A percentile compares a stretch with the other conserved stretches of the same genome.
These are phyloP conservation scores for Xylariaceae sp. DNA, from an alignment of 2,329 filamentous ascomycete genomes.

Conservation along the genomic window DNA sequence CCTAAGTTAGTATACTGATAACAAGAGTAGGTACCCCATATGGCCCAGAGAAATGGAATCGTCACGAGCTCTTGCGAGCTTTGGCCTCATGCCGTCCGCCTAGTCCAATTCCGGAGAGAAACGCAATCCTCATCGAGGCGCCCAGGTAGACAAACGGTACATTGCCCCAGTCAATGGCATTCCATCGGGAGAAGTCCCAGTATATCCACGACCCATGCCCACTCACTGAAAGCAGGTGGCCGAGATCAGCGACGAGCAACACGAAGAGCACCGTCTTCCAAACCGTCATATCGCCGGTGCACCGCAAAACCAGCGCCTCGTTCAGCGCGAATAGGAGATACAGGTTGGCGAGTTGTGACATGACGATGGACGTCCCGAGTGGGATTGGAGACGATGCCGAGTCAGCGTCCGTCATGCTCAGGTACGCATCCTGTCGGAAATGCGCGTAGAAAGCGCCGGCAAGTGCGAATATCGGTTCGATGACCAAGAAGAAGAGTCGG, in stretches of 20 bases:
- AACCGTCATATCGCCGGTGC: conserved; percentile 60
- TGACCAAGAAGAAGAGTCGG: conserved; percentile 66
- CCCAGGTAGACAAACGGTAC: conserved; percentile 65
- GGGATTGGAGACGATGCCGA: conserved; percentile 46
- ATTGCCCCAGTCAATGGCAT: conserved; percentile 62
- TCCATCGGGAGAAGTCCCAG: conserved; percentile 58
- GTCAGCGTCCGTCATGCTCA: conserved; percentile 52
- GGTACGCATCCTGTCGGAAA: conserved; percentile 50
- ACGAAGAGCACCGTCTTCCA: conserved; percentile 64
- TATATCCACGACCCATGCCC: conserved; percentile 56
- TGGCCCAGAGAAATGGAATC: not conserved
- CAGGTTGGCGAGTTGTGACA: conserved; percentile 72
- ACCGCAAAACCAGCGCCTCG: conserved; percentile 68
- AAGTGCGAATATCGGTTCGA: conserved; percentile 57
- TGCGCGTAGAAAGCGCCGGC: conserved; percentile 49
- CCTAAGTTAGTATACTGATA: not conserved
- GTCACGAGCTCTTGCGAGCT: conserved; percentile 13
- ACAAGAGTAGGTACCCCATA: not conserved
- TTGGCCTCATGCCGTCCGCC: conserved; percentile 15
- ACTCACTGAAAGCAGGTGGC: conserved; percentile 64
- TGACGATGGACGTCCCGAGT: conserved; percentile 56
- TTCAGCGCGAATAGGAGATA: conserved; percentile 73
- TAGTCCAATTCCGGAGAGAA: conserved; percentile 53
- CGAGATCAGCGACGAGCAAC: conserved; percentile 68
- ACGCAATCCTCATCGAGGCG: conserved; percentile 53